Evolutionary conservation across 2,329 filamentous ascomycete species (phyloP).

Genomic region (Ilyonectria destructans): DNA sequence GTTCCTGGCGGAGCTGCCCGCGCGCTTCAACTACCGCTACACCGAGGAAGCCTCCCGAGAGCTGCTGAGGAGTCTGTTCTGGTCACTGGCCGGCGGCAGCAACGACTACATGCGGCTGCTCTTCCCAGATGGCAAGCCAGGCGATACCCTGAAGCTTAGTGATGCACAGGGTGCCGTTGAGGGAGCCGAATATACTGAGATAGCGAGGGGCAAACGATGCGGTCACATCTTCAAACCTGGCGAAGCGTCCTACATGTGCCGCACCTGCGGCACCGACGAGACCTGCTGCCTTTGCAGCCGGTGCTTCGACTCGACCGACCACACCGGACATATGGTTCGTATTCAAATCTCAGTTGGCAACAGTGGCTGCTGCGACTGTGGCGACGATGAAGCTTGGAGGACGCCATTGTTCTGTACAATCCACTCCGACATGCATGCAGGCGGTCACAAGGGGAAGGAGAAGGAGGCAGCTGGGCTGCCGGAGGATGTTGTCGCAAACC

Average conservation of each 20-base stretch:
- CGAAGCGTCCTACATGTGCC: conserved; percentile 94
- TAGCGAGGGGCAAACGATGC: conserved; percentile 92
- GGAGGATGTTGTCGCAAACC: conserved; percentile 81
- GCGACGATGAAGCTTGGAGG: conserved; percentile 95
- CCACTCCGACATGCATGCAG: conserved; percentile 77
- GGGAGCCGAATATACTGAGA: conserved; percentile 94
- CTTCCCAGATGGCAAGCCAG: conserved; percentile 83
- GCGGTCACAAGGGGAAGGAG: conserved; percentile 74
- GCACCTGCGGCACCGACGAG: conserved; percentile 94
- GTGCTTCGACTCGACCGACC: conserved; percentile 96
- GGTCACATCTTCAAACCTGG: conserved; percentile 97
- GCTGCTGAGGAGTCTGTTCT: conserved; percentile 87
- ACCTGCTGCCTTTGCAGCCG: conserved; percentile 95
- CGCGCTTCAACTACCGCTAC: conserved; percentile 83
- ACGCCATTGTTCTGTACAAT: conserved; percentile 92
- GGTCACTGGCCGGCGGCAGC: conserved; percentile 84
- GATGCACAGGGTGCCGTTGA: conserved; percentile 94
- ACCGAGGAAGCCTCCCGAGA: conserved; percentile 78
- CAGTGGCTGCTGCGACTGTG: conserved; percentile 97
- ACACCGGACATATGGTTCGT: conserved; percentile 92
- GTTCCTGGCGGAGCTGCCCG: conserved; percentile 85
- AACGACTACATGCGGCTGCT: conserved; percentile 83
- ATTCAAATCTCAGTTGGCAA: conserved; percentile 92
- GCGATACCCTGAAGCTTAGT: conserved; percentile 81
- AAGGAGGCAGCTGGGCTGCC: conserved; percentile 75